Evolutionary conservation across 768 basidiomycete genomes (phyloP).

Genomic region (Kwoniella dejecticola): DNA sequence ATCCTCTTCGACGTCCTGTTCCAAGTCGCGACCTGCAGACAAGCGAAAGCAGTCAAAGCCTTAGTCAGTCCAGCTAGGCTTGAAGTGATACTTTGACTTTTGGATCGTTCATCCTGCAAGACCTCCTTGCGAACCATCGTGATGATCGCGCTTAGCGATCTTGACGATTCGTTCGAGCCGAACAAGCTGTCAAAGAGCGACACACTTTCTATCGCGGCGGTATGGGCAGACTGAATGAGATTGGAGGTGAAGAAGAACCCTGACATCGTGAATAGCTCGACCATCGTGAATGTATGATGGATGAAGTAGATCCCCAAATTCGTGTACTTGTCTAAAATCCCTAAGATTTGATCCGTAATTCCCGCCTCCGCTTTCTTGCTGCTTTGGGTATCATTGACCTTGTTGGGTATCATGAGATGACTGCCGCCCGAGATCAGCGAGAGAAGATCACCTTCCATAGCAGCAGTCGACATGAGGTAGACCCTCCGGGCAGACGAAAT

Average conservation of each 20-base stretch:
- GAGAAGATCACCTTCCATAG: slow-evolving; percentile 27
- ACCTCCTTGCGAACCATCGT: slow-evolving; percentile 54
- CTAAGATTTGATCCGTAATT: slow-evolving; percentile 46
- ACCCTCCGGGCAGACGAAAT: slow-evolving; percentile 53
- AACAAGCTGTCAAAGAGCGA: slow-evolving; percentile 49
- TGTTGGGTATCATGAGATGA: neutral
- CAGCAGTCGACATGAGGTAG: slow-evolving; percentile 49
- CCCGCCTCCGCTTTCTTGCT: neutral
- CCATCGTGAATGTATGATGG: slow-evolving; percentile 56
- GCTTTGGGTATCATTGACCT: neutral
- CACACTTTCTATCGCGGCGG: slow-evolving; percentile 48
- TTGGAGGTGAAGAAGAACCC: slow-evolving; percentile 55
- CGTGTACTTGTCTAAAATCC: slow-evolving; percentile 56
- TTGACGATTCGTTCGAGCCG: slow-evolving; percentile 57
- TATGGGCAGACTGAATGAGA: slow-evolving; percentile 47
- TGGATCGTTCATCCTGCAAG: slow-evolving; percentile 46
- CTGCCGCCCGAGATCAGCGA: slow-evolving; percentile 17
- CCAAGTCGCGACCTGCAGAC: slow-evolving; percentile 56
- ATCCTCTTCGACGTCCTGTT: slow-evolving; percentile 44
- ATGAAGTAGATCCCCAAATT: slow-evolving; percentile 56
- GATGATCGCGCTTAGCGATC: slow-evolving; percentile 56
- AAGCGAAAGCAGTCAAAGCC: slow-evolving; percentile 57
- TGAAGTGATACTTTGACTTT: slow-evolving; percentile 40
- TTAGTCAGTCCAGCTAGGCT: slow-evolving; percentile 55
- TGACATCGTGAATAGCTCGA: slow-evolving; percentile 57